Evolutionary conservation across 805 yeast species (phyloP).

Genomic region (Scheffersomyces lignosus): DNA sequence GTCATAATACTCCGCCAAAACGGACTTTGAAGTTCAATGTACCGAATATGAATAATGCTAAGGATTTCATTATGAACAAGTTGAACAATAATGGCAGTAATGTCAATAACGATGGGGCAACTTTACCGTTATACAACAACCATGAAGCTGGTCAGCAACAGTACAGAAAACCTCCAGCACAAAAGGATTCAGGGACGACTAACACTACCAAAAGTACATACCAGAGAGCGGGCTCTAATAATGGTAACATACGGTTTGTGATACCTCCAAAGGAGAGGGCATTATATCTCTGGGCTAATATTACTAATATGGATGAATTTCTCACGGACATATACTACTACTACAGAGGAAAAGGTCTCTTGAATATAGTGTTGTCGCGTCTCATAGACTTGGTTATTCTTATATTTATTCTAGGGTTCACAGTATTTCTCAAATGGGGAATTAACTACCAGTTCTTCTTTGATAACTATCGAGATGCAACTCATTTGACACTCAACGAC

Average conservation of each 20-base stretch:
- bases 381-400: slow-evolving; percentile 70
- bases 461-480: slow-evolving; percentile 20
- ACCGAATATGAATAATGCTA: slow-evolving; percentile 11
- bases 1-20: slow-evolving; percentile 3
- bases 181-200: no score
- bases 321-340: slow-evolving; percentile 80
- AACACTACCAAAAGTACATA: no score
- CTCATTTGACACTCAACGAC: slow-evolving; percentile 31
- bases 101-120: no score
- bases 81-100: not conserved
- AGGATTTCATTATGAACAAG: slow-evolving; percentile 4
- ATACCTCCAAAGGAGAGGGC: slow-evolving; percentile 68
- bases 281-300: slow-evolving; percentile 94
- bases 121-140: slow-evolving; percentile 16
- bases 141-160: slow-evolving; percentile 6
- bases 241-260: slow-evolving; percentile 10
- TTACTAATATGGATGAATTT: slow-evolving; percentile 86
- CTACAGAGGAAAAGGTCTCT: slow-evolving; percentile 81
- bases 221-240: no score
- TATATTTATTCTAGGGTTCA: slow-evolving; percentile 73
- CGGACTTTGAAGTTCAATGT: slow-evolving; percentile 11
- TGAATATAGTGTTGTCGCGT: slow-evolving; percentile 70
- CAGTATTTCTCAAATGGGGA: slow-evolving; percentile 81
- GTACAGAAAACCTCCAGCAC: slow-evolving; percentile 1
- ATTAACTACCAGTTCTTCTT: slow-evolving; percentile 54